Conservation (phyloP, 768 basidiomycete species). For the Arthromyces matolae region DNA sequence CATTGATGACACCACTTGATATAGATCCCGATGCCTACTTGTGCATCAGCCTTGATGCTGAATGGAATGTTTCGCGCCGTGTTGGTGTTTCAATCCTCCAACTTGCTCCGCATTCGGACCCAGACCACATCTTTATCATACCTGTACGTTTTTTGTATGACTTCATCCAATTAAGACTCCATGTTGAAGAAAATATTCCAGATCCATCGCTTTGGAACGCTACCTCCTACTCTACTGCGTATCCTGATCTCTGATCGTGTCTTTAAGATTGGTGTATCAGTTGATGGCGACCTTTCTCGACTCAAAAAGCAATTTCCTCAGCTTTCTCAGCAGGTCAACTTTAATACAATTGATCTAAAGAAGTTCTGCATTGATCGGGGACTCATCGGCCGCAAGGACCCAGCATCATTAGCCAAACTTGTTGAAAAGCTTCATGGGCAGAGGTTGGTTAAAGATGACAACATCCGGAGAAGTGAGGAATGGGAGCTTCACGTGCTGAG, state of each 20-base stretch:
- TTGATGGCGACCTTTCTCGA: background rate
- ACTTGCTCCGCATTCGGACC: background rate
- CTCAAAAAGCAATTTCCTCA: conserved; percentile 8
- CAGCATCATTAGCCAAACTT: background rate
- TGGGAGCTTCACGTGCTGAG: background rate
- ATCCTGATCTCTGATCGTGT: conserved; percentile 1
- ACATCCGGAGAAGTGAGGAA: conserved; percentile 14
- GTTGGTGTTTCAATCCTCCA: conserved; percentile 2
- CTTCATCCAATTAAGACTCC: background rate
- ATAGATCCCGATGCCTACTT: background rate
- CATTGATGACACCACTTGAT: background rate
- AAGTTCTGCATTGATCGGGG: conserved; percentile 3
- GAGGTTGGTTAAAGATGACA: conserved; percentile 5
- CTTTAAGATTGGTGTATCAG: conserved; percentile 5
- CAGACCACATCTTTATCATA: background rate
- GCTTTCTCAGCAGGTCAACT: background rate
- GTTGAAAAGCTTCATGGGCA: background rate
- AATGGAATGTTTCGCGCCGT: background rate
- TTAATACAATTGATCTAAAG: conserved; percentile 8
- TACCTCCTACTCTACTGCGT: background rate
- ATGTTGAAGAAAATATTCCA: background rate
- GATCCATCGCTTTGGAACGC: background rate
- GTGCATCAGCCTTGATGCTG: background rate
- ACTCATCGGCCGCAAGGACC: background rate
- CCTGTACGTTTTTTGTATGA: background rate